Conservation (phyloP, 2,329 filamentous ascomycete genomes). For the Exophiala bonariae region DNA sequence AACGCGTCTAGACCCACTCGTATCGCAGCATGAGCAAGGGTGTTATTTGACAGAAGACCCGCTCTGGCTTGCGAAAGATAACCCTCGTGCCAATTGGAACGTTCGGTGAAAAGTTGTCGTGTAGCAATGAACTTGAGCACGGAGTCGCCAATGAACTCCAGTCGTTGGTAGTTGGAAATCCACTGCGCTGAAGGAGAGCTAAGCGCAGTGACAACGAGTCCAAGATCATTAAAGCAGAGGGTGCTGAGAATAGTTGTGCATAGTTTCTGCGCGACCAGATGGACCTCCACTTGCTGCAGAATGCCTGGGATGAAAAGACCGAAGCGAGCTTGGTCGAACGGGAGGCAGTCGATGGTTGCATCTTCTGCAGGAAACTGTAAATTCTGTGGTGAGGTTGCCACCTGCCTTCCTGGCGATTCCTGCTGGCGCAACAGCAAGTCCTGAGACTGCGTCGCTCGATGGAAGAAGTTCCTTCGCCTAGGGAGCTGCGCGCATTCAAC, state of each 20-base stretch:
- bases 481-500: too few species aligned
- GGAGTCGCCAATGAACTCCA: slow-evolving; percentile 86
- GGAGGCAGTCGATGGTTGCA: slow-evolving; percentile 21
- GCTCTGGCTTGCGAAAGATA: slow-evolving; percentile 70
- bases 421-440: too few species aligned
- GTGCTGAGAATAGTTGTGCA: slow-evolving; percentile 11
- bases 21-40: slow-evolving; percentile 66
- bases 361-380: slow-evolving; percentile 6
- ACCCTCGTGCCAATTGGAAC: slow-evolving; percentile 73
- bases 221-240: slow-evolving; percentile 11
- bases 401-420: too few species aligned
- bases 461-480: too few species aligned
- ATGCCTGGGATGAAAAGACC: slow-evolving; percentile 25
- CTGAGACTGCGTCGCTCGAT: too few species aligned
- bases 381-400: too few species aligned
- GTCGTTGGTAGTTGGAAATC: slow-evolving; percentile 68
- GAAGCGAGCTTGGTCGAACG: slow-evolving; percentile 13
- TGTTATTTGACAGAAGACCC: slow-evolving; percentile 70
- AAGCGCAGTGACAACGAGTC: slow-evolving; percentile 17
- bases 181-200: slow-evolving; percentile 12
- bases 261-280: slow-evolving; percentile 17
- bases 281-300: slow-evolving; percentile 21
- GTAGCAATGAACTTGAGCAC: slow-evolving; percentile 74
- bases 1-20: slow-evolving; percentile 67
- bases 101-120: slow-evolving; percentile 60